Conservation (phyloP, 2,329 filamentous ascomycete species). For the Aspergillus fischeri region DNA sequence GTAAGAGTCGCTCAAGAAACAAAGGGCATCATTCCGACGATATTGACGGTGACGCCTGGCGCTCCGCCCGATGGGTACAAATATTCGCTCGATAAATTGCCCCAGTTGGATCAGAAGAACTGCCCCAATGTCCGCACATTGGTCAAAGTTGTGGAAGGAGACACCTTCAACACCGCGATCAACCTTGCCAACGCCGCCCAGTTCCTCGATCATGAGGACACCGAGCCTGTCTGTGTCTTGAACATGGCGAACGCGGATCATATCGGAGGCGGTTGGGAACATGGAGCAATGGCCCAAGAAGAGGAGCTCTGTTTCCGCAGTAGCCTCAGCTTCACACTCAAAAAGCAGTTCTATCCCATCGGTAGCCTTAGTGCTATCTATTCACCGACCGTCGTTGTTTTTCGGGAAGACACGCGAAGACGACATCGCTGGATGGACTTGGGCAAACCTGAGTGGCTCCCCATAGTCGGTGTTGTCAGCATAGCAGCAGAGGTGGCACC, state of each 20-base stretch:
- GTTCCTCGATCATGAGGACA: constrained; percentile 22
- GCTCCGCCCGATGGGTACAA: constrained; percentile 37
- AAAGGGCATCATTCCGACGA: constrained; percentile 42
- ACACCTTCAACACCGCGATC: constrained; percentile 57
- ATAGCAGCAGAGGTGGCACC: constrained; percentile 55
- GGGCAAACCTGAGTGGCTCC: constrained; percentile 34
- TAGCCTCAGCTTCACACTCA: constrained; percentile 39
- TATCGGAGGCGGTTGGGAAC: constrained; percentile 62
- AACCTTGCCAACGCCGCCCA: constrained; percentile 24
- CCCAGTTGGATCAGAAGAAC: constrained; percentile 37
- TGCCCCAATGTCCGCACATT: constrained; percentile 41
- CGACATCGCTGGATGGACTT: constrained; percentile 47
- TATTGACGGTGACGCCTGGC: constrained; percentile 45
- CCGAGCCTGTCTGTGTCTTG: constrained; percentile 53
- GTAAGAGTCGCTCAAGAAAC: constrained; percentile 47
- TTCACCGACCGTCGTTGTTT: constrained; percentile 56
- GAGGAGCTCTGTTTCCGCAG: constrained; percentile 65
- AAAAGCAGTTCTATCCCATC: constrained; percentile 51
- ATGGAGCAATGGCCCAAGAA: constrained; percentile 63
- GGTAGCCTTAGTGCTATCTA: constrained; percentile 52
- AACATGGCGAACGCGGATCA: constrained; percentile 60
- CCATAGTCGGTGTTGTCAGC: constrained; percentile 57
- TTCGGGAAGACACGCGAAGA: constrained; percentile 48
- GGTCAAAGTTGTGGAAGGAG: constrained; percentile 53
- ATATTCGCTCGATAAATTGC: constrained; percentile 35